Percentiles rank a stretch among this genome's conserved stretches.
Evolutionary conservation across 768 basidiomycete genomes (phyloP).

Genomic region (Tephrocybe sp.): DNA sequence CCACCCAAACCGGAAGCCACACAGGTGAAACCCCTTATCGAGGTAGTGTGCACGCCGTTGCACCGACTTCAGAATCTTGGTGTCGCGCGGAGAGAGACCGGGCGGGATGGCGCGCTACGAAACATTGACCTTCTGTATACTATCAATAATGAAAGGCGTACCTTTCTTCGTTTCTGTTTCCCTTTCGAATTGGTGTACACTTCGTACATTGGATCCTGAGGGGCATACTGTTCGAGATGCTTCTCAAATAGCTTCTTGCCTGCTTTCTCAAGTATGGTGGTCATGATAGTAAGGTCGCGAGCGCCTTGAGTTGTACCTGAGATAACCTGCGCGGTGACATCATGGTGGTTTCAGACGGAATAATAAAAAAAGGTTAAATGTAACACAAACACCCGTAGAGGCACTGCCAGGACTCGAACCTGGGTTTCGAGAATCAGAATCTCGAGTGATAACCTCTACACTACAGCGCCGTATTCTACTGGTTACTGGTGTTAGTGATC

Average conservation of each 20-base stretch:
- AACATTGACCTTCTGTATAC: not conserved
- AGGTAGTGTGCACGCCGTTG: constrained; percentile 80
- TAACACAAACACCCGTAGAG: too few species aligned
- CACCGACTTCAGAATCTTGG: constrained; percentile 71
- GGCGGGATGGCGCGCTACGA: constrained; percentile 66
- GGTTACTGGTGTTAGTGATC: not conserved
- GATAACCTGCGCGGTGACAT: too few species aligned
- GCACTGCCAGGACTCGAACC: constrained; percentile 19
- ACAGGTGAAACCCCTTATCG: constrained; percentile 82
- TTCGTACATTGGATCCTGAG: constrained; percentile 77
- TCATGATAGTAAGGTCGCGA: too few species aligned
- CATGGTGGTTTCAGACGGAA: too few species aligned
- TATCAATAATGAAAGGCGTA: constrained; percentile 26
- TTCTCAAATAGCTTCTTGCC: constrained; percentile 66
- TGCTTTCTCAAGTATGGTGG: constrained; percentile 37
- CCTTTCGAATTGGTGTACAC: constrained; percentile 55
- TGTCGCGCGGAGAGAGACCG: constrained; percentile 79
- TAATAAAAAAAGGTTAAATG: too few species aligned
- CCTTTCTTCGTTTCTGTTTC: constrained; percentile 58
- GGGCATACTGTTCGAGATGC: constrained; percentile 66
- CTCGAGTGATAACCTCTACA: constrained; percentile 9
- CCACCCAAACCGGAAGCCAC: constrained; percentile 86
- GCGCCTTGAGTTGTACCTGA: too few species aligned
- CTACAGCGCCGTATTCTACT: constrained; percentile 6
- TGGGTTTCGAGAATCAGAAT: constrained; percentile 17